phyloP scores from a whole-genome alignment of 768 basidiomycete genomes.

The Tricholoma sp. region DNA sequence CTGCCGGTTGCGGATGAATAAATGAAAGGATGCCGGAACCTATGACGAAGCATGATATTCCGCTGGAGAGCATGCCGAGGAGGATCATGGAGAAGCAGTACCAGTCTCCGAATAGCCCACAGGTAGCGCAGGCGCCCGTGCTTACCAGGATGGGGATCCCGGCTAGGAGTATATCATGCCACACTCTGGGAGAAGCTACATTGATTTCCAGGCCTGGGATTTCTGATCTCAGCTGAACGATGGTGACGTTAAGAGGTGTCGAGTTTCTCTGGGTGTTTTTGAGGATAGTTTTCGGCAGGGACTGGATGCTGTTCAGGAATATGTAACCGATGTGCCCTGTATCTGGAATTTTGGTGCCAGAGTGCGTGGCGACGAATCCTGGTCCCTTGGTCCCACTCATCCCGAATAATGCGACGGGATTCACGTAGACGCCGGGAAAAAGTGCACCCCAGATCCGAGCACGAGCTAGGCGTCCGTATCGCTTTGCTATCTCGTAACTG shows the following conservation, averaged over 20 bases:
- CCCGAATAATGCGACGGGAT: constrained; percentile 21
- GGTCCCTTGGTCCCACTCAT: constrained; percentile 22
- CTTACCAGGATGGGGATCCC: constrained; percentile 20
- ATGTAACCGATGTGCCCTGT: constrained; percentile 25
- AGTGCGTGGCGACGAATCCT: constrained; percentile 17
- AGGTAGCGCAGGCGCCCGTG: constrained; percentile 16
- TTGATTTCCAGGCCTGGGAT: neutral
- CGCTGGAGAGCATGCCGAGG: constrained; percentile 27
- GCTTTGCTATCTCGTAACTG: constrained; percentile 22
- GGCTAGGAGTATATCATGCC: constrained; percentile 10
- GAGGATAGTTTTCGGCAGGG: constrained; percentile 3
- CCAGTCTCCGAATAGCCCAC: constrained; percentile 25
- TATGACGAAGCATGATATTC: constrained; percentile 17
- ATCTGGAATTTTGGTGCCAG: constrained; percentile 19
- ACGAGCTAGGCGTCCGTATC: constrained; percentile 23
- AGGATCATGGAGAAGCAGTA: constrained; percentile 25
- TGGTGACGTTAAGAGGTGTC: neutral
- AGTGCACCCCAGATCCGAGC: constrained; percentile 29
- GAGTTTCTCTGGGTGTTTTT: neutral
- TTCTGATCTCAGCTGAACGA: neutral
- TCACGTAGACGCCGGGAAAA: constrained; percentile 26
- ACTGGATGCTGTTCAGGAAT: constrained; percentile 14
- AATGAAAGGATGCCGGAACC: neutral
- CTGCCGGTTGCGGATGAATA: neutral
- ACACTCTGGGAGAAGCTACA: neutral